Percentiles rank a stretch among this genome's conserved stretches.
Conservation (phyloP, 208 protist genomes). For the Leishmania tarentolae region DNA sequence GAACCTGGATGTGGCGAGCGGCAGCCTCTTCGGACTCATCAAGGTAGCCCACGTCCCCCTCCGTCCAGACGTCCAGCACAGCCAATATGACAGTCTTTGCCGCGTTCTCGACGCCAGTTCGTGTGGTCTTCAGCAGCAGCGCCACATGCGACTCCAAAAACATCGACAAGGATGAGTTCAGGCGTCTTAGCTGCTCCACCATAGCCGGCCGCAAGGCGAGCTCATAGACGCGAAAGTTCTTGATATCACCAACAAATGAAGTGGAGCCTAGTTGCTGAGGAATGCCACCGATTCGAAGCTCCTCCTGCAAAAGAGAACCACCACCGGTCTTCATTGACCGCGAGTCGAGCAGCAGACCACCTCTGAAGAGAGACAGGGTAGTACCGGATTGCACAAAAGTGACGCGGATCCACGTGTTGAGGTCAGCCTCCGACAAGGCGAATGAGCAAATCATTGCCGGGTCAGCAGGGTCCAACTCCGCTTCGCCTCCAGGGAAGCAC, state of each 20-base stretch:
- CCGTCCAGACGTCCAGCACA: slow-evolving; percentile 37
- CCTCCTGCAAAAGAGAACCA: slow-evolving; percentile 53
- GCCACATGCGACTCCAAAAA: slow-evolving; percentile 45
- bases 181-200: slow-evolving; percentile 51
- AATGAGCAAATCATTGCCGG: slow-evolving; percentile 22
- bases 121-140: slow-evolving; percentile 37
- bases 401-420: slow-evolving; percentile 60
- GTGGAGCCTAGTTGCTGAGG: slow-evolving; percentile 36
- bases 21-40: slow-evolving; percentile 25
- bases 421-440: slow-evolving; percentile 16
- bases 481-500: slow-evolving; percentile 23
- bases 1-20: slow-evolving; percentile 10
- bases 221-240: slow-evolving; percentile 71
- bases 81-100: slow-evolving; percentile 30
- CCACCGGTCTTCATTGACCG: slow-evolving; percentile 30
- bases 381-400: slow-evolving; percentile 71
- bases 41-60: slow-evolving; percentile 55
- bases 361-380: slow-evolving; percentile 62
- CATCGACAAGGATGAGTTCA: slow-evolving; percentile 34
- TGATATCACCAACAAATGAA: slow-evolving; percentile 71
- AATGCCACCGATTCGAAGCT: slow-evolving; percentile 65
- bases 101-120: slow-evolving; percentile 45
- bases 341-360: slow-evolving; percentile 57
- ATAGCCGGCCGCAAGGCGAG: slow-evolving; percentile 54
- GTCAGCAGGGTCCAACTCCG: slow-evolving; percentile 10